Base-by-base conservation (phyloP, 2,329 filamentous ascomycete species). In the Microcyclospora pomicola region DNA sequence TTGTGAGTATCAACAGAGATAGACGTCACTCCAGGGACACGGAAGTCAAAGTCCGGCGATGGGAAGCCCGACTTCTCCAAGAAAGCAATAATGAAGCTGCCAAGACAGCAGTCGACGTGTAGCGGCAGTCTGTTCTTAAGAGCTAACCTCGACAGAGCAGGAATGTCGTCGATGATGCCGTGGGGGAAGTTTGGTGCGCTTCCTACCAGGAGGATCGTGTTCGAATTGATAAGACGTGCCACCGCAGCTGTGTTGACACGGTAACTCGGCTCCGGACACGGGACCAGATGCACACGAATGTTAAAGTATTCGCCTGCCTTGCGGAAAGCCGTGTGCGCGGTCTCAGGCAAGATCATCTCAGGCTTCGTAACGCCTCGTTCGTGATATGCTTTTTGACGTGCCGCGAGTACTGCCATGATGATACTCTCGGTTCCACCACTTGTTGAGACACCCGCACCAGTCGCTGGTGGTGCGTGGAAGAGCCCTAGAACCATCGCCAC, bases 1-100 rank as follows among this genome's bases (percentile, higher is more conserved):
- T 98, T 98, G 72, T 98, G 91, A 2, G 91, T 98, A 59, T 98
- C 91, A 60, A 87, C 92, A 49, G 79, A 86, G 60, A 98, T 96
- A 60, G 81, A 88, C 3, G 88, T 95, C 29, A 98, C 91, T 51
- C 91, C 91, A 49, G 83, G 85, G 42, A 92, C 77, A 39, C 82
- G 77, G 73, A 98, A 98, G 61, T 98, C 91, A 56, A 96, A 96
- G 5, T 77, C 77, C 49, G 81, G 77, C 15, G 82, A 73, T 45
- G 92, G 84, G 60, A 94, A 96, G 33, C 91, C 91, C n/a, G 91
- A 86, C 55, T 82, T 83, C 46, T 86, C 79, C 32, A 98, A 80
- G 66, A 88, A 85, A 2, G 91, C 86, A 33, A 98, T 76, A 34
- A 98, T 71, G 69, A 98, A 96, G 2, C 86, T 95, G 30, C 91